Conservation (phyloP, 257 asterid species). For the Euphrasia confusa region DNA sequence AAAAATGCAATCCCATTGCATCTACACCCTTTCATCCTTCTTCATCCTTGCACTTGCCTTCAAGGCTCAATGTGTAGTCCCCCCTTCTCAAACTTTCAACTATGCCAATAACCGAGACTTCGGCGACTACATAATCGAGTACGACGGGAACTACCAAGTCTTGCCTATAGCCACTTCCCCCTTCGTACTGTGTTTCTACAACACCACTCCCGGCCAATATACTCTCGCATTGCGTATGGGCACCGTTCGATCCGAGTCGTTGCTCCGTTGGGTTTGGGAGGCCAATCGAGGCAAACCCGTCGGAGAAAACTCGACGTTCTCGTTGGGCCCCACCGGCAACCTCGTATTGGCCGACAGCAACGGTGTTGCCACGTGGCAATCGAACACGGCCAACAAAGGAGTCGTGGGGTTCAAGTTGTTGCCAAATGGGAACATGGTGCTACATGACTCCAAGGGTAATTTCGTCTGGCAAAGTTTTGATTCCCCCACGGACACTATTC, state of each 20-base stretch:
- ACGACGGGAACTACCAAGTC: constrained; percentile 25
- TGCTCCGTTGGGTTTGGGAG: constrained; percentile 39
- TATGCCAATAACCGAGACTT: constrained; percentile 28
- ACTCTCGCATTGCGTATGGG: constrained; percentile 30
- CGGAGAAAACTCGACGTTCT: constrained; percentile 33
- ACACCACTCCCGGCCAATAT: constrained; percentile 35
- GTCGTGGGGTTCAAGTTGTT: constrained; percentile 28
- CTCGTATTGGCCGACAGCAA: constrained; percentile 32
- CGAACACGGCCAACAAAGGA: constrained; percentile 28
- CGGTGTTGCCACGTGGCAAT: constrained; percentile 34
- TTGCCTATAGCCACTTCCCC: constrained; percentile 3
- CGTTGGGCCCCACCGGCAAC: constrained; percentile 26
- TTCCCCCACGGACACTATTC: constrained; percentile 29
- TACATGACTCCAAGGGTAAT: constrained; percentile 25
- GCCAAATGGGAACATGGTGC: constrained; percentile 38
- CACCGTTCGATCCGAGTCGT: constrained; percentile 5
- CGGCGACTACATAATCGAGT: constrained; percentile 28
- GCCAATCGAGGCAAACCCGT: constrained; percentile 38
- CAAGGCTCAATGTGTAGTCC: constrained; percentile 26
- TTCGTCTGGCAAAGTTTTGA: constrained; percentile 41
- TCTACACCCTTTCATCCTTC: constrained; percentile 6
- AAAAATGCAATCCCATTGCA: neutral
- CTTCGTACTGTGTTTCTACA: constrained; percentile 32
- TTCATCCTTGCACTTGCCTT: constrained; percentile 4
- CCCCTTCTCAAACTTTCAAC: constrained; percentile 28